Conservation (phyloP, 106 monocot species). For the Phalaenopsis equestris region DNA sequence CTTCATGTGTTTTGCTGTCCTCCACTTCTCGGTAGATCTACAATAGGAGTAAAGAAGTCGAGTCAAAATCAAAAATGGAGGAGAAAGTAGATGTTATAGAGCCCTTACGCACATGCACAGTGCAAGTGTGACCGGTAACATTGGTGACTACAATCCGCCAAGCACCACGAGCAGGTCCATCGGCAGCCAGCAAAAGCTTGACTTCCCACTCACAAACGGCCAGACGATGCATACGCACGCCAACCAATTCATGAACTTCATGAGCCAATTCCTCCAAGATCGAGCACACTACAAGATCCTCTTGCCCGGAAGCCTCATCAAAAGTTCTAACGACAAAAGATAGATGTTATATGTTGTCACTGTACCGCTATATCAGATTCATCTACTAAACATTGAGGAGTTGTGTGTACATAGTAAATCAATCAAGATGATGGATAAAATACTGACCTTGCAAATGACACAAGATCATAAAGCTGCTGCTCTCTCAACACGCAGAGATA, state of each 20-base stretch:
- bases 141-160: constrained; percentile 88
- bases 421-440: constrained; percentile 4
- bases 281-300: constrained; percentile 44
- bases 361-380: background rate
- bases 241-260: constrained; percentile 71
- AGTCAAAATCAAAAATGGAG: background rate
- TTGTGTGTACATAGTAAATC: background rate
- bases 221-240: constrained; percentile 92
- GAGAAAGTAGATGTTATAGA: background rate
- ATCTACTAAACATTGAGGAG: background rate
- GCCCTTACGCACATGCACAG: constrained; percentile 58
- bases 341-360: background rate
- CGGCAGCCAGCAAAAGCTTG: constrained; percentile 62
- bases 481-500: constrained; percentile 81
- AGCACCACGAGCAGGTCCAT: constrained; percentile 68
- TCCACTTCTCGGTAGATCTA: constrained; percentile 96
- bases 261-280: constrained; percentile 66
- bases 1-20: constrained; percentile 50
- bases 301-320: constrained; percentile 36
- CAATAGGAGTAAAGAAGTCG: background rate
- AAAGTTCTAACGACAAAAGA: constrained; percentile 25
- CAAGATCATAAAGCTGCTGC: constrained; percentile 69
- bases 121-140: constrained; percentile 88
- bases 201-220: constrained; percentile 99
- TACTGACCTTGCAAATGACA: constrained; percentile 61